A percentile compares a stretch with the other conserved stretches of the same genome.
Evolutionary conservation across 1,284 basidiomycete genomes (phyloP).

Genomic region (Moniliophthora roreri): DNA sequence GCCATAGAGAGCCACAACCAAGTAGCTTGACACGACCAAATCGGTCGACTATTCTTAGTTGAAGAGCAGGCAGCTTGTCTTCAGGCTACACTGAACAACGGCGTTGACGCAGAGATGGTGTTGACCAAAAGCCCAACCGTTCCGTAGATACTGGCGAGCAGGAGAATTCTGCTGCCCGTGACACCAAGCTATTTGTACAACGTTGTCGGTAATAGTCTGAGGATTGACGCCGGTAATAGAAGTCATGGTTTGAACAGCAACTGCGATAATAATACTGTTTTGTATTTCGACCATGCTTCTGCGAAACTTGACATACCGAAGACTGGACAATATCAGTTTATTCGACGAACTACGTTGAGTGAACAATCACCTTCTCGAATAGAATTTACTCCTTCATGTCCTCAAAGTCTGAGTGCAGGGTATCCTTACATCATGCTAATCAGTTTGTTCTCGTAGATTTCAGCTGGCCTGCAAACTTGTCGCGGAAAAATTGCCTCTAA

Average conservation of each 20-base stretch:
- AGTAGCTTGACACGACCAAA: constrained; percentile 17
- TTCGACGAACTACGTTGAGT: not conserved
- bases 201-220: constrained; percentile 18
- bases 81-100: no score
- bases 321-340: not conserved
- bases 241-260: constrained; percentile 18
- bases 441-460: not conserved
- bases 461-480: not conserved
- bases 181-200: constrained; percentile 18
- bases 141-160: constrained; percentile 16
- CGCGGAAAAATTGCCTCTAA: constrained; percentile 14
- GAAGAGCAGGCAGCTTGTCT: no score
- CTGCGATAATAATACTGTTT: constrained; percentile 15
- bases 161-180: constrained; percentile 15
- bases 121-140: constrained; percentile 15
- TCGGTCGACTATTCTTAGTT: constrained; percentile 13
- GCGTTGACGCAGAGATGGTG: constrained; percentile 8
- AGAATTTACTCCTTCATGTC: constrained; percentile 19
- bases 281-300: constrained; percentile 19
- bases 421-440: not conserved
- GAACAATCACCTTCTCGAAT: constrained; percentile 12
- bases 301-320: constrained; percentile 11
- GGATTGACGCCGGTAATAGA: constrained; percentile 16
- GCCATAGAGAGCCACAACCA: constrained; percentile 7
- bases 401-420: constrained; percentile 15